Evolutionary conservation across 2,329 filamentous ascomycete genomes (phyloP).

Genomic region (Claviceps sp.): DNA sequence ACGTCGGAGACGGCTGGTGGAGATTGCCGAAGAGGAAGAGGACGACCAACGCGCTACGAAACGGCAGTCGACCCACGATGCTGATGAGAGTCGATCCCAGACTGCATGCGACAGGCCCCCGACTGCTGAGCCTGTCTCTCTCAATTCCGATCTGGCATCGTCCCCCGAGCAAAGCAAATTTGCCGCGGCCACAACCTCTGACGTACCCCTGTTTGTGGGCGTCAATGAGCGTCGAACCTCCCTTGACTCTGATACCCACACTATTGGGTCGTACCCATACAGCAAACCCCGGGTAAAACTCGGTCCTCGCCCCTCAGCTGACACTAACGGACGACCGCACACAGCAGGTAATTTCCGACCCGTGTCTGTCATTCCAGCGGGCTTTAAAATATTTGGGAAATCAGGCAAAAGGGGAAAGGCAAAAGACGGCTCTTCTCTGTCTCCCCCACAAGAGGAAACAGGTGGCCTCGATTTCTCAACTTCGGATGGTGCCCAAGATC

Average conservation of each 20-base stretch:
- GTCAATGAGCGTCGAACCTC: constrained; percentile 30
- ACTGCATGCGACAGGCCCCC: constrained; percentile 15
- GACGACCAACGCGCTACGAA: constrained; percentile 52
- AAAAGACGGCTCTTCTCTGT: constrained; percentile 11
- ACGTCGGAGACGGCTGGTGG: constrained; percentile 64
- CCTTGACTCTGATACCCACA: constrained; percentile 35
- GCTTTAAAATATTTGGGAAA: constrained; percentile 58
- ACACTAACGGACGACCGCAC: constrained; percentile 46
- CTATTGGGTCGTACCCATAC: constrained; percentile 29
- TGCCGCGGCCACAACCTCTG: constrained; percentile 28
- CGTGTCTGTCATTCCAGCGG: constrained; percentile 65
- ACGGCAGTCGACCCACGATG: constrained; percentile 42
- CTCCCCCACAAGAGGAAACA: constrained; percentile 22
- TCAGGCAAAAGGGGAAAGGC: constrained; percentile 34
- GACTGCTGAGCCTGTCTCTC: constrained; percentile 26
- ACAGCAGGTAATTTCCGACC: constrained; percentile 53
- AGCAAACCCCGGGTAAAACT: constrained; percentile 76
- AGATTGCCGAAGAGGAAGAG: constrained; percentile 88
- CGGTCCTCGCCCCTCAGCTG: constrained; percentile 67
- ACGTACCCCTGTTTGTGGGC: constrained; percentile 40
- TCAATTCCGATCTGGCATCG: constrained; percentile 38
- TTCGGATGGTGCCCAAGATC: constrained; percentile 5
- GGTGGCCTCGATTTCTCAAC: constrained; percentile 23
- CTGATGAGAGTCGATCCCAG: constrained; percentile 16
- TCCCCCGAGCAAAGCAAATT: constrained; percentile 38